phyloP scores from a whole-genome alignment of 2,329 filamentous ascomycete genomes.

The Geosmithia flava region DNA sequence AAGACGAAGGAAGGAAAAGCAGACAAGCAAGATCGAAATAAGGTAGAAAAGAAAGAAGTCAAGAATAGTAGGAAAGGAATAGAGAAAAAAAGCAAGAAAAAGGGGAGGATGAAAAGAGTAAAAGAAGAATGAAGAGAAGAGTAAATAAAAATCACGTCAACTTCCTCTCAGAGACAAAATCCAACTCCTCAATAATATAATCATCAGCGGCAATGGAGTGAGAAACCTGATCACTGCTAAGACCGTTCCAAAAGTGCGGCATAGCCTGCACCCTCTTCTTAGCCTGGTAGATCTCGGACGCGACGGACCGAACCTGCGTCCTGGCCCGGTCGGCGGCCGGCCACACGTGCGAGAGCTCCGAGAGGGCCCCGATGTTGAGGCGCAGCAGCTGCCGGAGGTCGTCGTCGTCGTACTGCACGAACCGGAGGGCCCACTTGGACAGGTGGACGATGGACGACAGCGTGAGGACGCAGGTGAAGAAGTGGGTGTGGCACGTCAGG shows the following conservation, averaged over 20 bases:
- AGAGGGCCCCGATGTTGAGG: conserved; percentile 66
- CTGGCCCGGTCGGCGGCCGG: conserved; percentile 57
- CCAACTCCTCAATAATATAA: conserved; percentile 38
- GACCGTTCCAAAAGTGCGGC: conserved; percentile 34
- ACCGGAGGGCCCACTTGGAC: conserved; percentile 61
- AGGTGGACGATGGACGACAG: conserved; percentile 72
- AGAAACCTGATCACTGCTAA: conserved; percentile 36
- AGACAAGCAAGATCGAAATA: too few relatives aligned
- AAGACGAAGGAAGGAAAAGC: too few relatives aligned
- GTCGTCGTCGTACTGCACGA: conserved; percentile 47
- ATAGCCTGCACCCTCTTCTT: conserved; percentile 39
- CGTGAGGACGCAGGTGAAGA: conserved; percentile 72
- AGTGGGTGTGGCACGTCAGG: conserved; percentile 59
- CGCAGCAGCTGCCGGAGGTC: conserved; percentile 63
- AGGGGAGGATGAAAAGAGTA: too few relatives aligned
- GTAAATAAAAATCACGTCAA: too few relatives aligned
- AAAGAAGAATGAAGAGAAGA: too few relatives aligned
- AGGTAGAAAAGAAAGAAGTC: too few relatives aligned
- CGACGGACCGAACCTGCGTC: conserved; percentile 63
- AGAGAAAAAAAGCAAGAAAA: too few relatives aligned
- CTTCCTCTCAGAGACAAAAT: neutral
- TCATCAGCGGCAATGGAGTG: conserved; percentile 37
- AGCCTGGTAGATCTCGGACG: conserved; percentile 57
- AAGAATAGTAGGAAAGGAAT: too few relatives aligned
- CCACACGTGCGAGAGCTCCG: conserved; percentile 59